These are phyloP conservation scores for Phytophthora kernoviae DNA, from an alignment of 352 stramenopile species.

Conservation along the genomic window DNA sequence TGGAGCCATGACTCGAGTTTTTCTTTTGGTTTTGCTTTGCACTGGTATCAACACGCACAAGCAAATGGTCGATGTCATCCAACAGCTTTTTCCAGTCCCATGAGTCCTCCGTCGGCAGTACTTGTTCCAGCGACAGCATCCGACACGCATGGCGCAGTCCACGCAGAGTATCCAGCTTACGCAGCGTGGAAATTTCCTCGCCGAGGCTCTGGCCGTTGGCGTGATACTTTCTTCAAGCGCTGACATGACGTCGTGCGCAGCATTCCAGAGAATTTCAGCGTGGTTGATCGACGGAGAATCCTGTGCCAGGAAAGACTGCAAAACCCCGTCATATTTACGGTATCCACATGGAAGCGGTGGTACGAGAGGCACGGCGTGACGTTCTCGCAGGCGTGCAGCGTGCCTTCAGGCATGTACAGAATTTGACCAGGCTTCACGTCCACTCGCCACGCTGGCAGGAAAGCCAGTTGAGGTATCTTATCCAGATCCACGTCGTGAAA, in stretches of 20 bases:
- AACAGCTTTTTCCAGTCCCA: constrained; percentile 85
- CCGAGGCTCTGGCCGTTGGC: constrained; percentile 53
- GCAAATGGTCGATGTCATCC: constrained; percentile 71
- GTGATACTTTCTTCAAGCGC: constrained; percentile 81
- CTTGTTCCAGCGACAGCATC: constrained; percentile 70
- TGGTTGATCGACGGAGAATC: constrained; percentile 92
- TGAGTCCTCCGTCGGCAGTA: constrained; percentile 68
- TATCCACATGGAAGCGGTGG: constrained; percentile 93
- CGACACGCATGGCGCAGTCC: constrained; percentile 68
- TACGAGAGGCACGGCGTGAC: constrained; percentile 94
- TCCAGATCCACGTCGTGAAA: constrained; percentile 87
- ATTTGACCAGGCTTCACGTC: constrained; percentile 93
- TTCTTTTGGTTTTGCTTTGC: constrained; percentile 44
- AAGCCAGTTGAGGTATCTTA: constrained; percentile 86
- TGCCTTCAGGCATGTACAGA: constrained; percentile 93
- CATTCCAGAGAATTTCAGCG: constrained; percentile 94
- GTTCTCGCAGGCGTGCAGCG: constrained; percentile 93
- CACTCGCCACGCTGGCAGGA: constrained; percentile 87
- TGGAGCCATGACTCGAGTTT: constrained; percentile 34
- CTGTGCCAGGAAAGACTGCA: constrained; percentile 88
- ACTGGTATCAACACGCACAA: constrained; percentile 62
- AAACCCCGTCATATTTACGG: constrained; percentile 91
- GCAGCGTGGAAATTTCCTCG: constrained; percentile 48
- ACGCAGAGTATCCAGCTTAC: constrained; percentile 67
- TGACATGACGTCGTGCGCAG: constrained; percentile 86